Conservation (phyloP, 108 stramenopile species). For the Heterococcus sp. region DNA sequence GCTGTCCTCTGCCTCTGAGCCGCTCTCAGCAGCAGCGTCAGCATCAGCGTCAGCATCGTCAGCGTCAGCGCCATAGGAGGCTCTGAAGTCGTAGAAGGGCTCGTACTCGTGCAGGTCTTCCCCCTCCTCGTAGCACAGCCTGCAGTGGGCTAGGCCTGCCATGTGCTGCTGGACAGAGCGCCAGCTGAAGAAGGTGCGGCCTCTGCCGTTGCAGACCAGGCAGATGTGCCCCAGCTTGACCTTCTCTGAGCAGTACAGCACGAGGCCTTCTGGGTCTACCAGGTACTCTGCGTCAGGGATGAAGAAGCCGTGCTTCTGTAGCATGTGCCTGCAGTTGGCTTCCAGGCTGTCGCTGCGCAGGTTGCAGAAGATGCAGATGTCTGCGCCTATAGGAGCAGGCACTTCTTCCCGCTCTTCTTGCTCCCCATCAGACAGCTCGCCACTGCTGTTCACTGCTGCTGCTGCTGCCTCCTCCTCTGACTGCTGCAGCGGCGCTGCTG, state of each 20-base stretch:
- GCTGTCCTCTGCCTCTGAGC: conserved; percentile 42
- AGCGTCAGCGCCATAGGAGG: conserved; percentile 65
- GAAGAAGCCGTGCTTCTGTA: conserved; percentile 64
- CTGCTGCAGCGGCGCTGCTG: not conserved
- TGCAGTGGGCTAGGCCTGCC: conserved; percentile 73
- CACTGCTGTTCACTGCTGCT: not conserved
- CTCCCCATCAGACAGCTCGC: conserved; percentile 60
- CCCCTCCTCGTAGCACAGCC: conserved; percentile 79
- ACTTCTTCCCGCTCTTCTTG: conserved; percentile 67
- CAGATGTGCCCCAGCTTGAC: conserved; percentile 85
- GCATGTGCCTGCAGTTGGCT: conserved; percentile 61
- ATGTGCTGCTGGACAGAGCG: conserved; percentile 62
- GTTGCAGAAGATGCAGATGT: conserved; percentile 73
- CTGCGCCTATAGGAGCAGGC: conserved; percentile 2
- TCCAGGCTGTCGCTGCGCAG: conserved; percentile 59
- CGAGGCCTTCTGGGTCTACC: conserved; percentile 70
- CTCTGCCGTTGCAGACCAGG: conserved; percentile 82
- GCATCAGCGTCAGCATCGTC: not conserved
- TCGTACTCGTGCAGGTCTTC: conserved; percentile 86
- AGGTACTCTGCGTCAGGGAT: conserved; percentile 84
- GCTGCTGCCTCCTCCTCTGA: not conserved
- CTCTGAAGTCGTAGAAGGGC: conserved; percentile 88
- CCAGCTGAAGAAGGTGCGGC: conserved; percentile 76
- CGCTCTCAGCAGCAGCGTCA: conserved; percentile 25
- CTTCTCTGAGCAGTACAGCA: conserved; percentile 89